Evolutionary conservation across 176 grass and related monocot genomes (phyloP).

Genomic region (Alloteropsis semialata): DNA sequence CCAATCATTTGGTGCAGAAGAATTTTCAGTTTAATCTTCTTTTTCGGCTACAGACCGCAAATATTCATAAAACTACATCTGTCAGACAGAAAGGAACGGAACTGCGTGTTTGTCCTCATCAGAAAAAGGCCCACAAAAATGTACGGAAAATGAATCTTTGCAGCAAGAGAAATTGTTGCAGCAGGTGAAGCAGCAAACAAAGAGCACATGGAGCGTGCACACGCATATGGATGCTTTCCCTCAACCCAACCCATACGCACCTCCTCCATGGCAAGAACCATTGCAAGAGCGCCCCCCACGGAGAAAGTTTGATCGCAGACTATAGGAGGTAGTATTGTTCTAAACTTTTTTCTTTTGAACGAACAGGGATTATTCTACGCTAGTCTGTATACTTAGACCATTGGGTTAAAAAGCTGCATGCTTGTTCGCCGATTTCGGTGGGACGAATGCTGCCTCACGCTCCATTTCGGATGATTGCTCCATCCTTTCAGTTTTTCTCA

Average conservation of each 20-base stretch:
- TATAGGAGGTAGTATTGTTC: neutral
- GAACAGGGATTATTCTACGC: neutral
- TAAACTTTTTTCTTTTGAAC: neutral
- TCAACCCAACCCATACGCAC: neutral
- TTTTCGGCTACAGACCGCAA: neutral
- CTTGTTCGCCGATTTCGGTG: neutral
- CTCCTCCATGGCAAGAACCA: neutral
- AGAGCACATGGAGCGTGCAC: conserved; percentile 14
- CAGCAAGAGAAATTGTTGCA: neutral
- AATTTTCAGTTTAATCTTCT: neutral
- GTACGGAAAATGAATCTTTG: conserved; percentile 22
- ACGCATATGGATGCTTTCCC: conserved; percentile 10
- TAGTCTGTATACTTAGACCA: too few relatives aligned
- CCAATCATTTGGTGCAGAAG: conserved; percentile 44
- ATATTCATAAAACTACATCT: conserved; percentile 14
- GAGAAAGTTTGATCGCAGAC: too few relatives aligned
- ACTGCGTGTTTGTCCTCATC: neutral
- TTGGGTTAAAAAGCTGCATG: neutral
- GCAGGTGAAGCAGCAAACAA: neutral
- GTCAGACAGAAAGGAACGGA: conserved; percentile 18
- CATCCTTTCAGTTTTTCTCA: neutral
- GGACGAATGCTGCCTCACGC: neutral
- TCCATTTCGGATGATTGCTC: neutral
- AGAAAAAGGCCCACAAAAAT: conserved; percentile 33
- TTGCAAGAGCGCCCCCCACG: neutral